Conservation (phyloP, 2,329 filamentous ascomycete genomes). For the Pseudocercospora fuligena region DNA sequence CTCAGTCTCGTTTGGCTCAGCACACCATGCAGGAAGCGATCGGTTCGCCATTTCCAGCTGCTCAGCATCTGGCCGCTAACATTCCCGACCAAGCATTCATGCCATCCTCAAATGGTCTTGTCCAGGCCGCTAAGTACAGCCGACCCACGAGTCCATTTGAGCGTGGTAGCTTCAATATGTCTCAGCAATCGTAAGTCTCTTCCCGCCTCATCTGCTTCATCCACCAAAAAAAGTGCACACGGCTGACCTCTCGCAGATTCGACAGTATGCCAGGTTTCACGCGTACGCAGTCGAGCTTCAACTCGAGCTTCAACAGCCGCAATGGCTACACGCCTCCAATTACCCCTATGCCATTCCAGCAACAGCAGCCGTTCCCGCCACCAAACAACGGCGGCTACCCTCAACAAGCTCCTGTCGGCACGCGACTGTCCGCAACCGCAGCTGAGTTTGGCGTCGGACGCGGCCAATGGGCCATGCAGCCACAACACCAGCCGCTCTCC, state of each 20-base stretch:
- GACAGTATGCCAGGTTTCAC: constrained; percentile 22
- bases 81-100: constrained; percentile 31
- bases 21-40: constrained; percentile 59
- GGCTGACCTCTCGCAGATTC: constrained; percentile 25
- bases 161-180: constrained; percentile 26
- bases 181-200: constrained; percentile 27
- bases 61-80: constrained; percentile 37
- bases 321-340: constrained; percentile 35
- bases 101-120: constrained; percentile 15
- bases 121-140: constrained; percentile 20
- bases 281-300: constrained; percentile 20
- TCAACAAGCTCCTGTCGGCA: constrained; percentile 42
- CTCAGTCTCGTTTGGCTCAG: constrained; percentile 65
- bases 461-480: constrained; percentile 42
- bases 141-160: constrained; percentile 25
- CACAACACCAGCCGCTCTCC: constrained; percentile 40
- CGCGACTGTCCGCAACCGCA: constrained; percentile 52
- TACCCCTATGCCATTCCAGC: constrained; percentile 34
- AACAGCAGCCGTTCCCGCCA: constrained; percentile 5
- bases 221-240: not conserved
- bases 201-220: not conserved
- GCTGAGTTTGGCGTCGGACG: constrained; percentile 49
- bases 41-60: constrained; percentile 38
- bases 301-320: constrained; percentile 19
- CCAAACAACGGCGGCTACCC: constrained; percentile 27